Evolutionary conservation across 2,329 filamentous ascomycete genomes (phyloP).

Genomic region (Chalaropsis ovoidea): DNA sequence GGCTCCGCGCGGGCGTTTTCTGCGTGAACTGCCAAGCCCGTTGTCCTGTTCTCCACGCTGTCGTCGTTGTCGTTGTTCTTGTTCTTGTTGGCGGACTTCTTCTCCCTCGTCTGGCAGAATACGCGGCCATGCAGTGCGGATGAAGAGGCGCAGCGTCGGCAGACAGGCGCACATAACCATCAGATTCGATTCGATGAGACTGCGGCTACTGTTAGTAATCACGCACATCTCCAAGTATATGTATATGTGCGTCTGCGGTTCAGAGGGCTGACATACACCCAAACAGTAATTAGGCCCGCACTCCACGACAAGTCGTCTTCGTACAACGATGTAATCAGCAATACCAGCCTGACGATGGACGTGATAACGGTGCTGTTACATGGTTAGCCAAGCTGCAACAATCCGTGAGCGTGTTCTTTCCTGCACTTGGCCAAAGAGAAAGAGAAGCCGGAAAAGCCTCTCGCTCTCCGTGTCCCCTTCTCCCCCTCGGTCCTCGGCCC

Average conservation of each 20-base stretch:
- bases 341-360: not conserved
- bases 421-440: no score
- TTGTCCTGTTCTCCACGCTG: not conserved
- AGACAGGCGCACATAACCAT: slow-evolving; percentile 14
- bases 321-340: slow-evolving; percentile 4
- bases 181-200: not conserved
- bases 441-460: no score
- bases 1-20: not conserved
- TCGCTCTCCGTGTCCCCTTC: no score
- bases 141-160: not conserved
- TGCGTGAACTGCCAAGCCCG: not conserved
- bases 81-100: not conserved
- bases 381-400: not conserved
- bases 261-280: not conserved
- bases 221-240: not conserved
- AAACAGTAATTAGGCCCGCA: slow-evolving; percentile 1
- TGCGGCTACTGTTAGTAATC: not conserved
- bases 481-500: not conserved
- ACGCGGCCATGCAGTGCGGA: not conserved
- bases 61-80: not conserved
- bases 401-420: not conserved
- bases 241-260: not conserved
- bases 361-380: slow-evolving; percentile 2
- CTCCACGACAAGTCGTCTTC: not conserved
- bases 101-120: not conserved